These are phyloP conservation scores for Blastocrithidia nonstop DNA, from an alignment of 208 protist species.

Conservation along the genomic window DNA sequence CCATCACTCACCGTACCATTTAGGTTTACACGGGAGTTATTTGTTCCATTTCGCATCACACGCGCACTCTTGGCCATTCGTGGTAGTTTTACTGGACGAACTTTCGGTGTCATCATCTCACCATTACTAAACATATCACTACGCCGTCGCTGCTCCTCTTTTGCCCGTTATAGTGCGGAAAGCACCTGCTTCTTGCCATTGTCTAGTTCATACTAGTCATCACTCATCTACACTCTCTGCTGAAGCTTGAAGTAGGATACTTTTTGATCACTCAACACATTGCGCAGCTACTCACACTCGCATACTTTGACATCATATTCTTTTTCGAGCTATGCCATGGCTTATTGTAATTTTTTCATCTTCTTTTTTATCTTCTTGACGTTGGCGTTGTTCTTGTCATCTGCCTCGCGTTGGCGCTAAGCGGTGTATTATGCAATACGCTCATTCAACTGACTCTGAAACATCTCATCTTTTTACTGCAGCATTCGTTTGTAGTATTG, in stretches of 20 bases:
- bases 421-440: conserved; percentile 48
- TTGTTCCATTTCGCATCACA: conserved; percentile 1
- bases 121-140: conserved; percentile 58
- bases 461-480: conserved; percentile 55
- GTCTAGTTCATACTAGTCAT: conserved; percentile 36
- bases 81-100: too few species aligned
- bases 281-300: conserved; percentile 72
- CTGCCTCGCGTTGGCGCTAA: conserved; percentile 24
- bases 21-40: too few species aligned
- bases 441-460: conserved; percentile 61
- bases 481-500: conserved; percentile 22
- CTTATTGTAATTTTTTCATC: conserved; percentile 53
- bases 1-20: too few species aligned
- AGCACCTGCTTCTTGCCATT: conserved; percentile 65
- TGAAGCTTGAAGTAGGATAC: conserved; percentile 43
- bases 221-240: conserved; percentile 26
- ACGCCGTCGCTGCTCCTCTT: conserved; percentile 49
- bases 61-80: conserved; percentile 6
- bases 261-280: conserved; percentile 61
- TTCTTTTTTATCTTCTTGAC: conserved; percentile 74
- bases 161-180: conserved; percentile 47
- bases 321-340: conserved; percentile 22
- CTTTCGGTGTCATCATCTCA: conserved; percentile 52
- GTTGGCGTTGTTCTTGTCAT: conserved; percentile 16
- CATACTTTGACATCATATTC: conserved; percentile 70